A percentile compares a stretch with the other conserved stretches of the same genome.
Evolutionary conservation across 2,329 filamentous ascomycete genomes (phyloP).

Genomic region (Hymenoscyphus fructigenus): DNA sequence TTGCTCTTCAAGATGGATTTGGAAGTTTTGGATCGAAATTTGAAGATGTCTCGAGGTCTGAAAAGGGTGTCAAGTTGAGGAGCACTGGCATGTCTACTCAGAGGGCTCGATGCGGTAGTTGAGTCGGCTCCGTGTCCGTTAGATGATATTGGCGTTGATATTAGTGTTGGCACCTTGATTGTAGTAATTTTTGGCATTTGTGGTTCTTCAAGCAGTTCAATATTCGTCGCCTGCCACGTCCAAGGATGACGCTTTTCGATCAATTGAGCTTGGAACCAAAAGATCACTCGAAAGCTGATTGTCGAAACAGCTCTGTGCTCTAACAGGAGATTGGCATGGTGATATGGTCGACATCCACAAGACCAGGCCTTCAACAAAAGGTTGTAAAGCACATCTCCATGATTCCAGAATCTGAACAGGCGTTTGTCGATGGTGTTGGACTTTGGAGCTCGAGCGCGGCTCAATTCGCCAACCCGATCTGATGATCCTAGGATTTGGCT

Average conservation of each 20-base stretch:
- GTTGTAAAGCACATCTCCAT: constrained; percentile 16
- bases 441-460: constrained; percentile 2
- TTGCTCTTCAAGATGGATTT: neutral
- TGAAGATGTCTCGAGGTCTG: neutral
- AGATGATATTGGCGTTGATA: neutral
- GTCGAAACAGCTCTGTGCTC: constrained; percentile 15
- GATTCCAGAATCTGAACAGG: constrained; percentile 20
- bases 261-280: constrained; percentile 17
- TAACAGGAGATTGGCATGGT: constrained; percentile 21
- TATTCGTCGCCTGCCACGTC: constrained; percentile 19
- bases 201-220: constrained; percentile 16
- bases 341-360: constrained; percentile 18
- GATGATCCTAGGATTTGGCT: constrained; percentile 18
- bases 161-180: neutral
- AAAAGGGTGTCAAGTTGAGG: neutral
- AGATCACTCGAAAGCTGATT: constrained; percentile 17
- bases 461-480: constrained; percentile 15
- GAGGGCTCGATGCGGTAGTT: neutral
- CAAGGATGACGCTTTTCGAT: constrained; percentile 8
- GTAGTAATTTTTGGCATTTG: neutral
- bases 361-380: constrained; percentile 19
- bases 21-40: neutral
- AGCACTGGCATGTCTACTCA: neutral
- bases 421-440: constrained; percentile 7
- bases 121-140: neutral